Conservation (phyloP, 2,329 filamentous ascomycete species). For the Clarireedia hainanense region DNA sequence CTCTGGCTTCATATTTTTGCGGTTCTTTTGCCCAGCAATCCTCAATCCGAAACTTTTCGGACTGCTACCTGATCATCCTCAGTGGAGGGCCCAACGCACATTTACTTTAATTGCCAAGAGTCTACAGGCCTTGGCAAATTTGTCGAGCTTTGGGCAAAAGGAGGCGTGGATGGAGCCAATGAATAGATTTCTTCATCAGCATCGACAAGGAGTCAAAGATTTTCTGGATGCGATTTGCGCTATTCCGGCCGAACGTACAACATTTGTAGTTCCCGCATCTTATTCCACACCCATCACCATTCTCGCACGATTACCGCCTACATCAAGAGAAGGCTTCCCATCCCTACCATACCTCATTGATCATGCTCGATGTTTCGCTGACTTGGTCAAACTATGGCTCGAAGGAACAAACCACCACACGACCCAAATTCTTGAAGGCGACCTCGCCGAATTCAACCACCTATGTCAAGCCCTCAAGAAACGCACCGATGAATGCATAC, state of each 20-base stretch:
- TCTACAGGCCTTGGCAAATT: conserved; percentile 81
- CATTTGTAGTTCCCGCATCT: conserved; percentile 62
- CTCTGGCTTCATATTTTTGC: conserved; percentile 86
- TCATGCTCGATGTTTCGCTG: conserved; percentile 75
- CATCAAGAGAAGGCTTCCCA: conserved; percentile 84
- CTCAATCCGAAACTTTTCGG: conserved; percentile 92
- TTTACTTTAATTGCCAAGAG: conserved; percentile 90
- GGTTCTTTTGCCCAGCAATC: conserved; percentile 95
- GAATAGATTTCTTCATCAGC: conserved; percentile 74
- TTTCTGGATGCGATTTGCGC: conserved; percentile 84
- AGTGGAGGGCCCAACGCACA: conserved; percentile 73
- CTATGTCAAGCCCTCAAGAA: conserved; percentile 26
- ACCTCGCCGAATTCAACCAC: conserved; percentile 27
- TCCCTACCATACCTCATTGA: conserved; percentile 91
- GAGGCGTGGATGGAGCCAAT: conserved; percentile 99
- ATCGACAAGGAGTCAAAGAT: conserved; percentile 73
- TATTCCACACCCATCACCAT: conserved; percentile 94
- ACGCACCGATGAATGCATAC: conserved; percentile 28
- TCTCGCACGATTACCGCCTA: conserved; percentile 68
- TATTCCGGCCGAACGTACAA: conserved; percentile 64
- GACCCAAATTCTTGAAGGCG: conserved; percentile 21
- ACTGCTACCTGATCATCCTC: conserved; percentile 73
- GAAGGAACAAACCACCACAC: conserved; percentile 36
- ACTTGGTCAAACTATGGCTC: conserved; percentile 74
- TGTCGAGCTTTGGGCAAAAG: conserved; percentile 86